These are phyloP conservation scores for Cercospora zeina DNA, from an alignment of 2,329 filamentous ascomycete species.

Conservation along the genomic window DNA sequence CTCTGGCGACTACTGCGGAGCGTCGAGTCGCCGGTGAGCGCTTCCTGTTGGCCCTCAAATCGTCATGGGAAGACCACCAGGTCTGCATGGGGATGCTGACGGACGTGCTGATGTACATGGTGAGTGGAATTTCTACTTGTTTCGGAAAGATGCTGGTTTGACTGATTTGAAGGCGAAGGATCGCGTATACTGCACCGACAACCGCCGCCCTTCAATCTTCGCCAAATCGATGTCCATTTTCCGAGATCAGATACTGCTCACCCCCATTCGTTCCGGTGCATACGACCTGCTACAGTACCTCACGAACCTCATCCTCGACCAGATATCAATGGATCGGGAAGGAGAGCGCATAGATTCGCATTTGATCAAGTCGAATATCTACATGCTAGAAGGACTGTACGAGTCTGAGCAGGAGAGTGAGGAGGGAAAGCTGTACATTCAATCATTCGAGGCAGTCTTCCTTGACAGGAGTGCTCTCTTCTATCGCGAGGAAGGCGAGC, in stretches of 20 bases:
- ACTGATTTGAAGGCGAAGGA: constrained; percentile 55
- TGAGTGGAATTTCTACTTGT: constrained; percentile 41
- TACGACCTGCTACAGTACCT: constrained; percentile 70
- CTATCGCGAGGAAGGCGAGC: constrained; percentile 73
- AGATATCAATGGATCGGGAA: constrained; percentile 87
- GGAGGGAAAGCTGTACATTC: constrained; percentile 77
- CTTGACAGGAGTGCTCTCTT: constrained; percentile 69
- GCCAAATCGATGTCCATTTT: constrained; percentile 83
- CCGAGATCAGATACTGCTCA: constrained; percentile 77
- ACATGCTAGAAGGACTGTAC: constrained; percentile 88
- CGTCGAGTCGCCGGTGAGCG: constrained; percentile 76
- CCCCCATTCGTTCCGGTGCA: constrained; percentile 51
- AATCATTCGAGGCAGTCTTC: constrained; percentile 77
- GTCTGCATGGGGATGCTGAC: constrained; percentile 95
- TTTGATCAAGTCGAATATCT: constrained; percentile 76
- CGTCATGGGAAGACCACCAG: constrained; percentile 85
- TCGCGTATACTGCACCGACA: constrained; percentile 74
- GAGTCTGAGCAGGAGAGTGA: constrained; percentile 77
- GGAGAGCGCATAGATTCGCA: constrained; percentile 85
- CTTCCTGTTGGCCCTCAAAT: constrained; percentile 73
- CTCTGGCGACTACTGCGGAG: constrained; percentile 68
- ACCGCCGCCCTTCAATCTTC: constrained; percentile 75
- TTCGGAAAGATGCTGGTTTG: constrained; percentile 23
- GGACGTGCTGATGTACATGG: constrained; percentile 91
- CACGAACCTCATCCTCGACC: constrained; percentile 79